These are phyloP conservation scores for Penicillium nucicola DNA, from an alignment of 495 filamentous ascomycete genomes.

Conservation along the genomic window DNA sequence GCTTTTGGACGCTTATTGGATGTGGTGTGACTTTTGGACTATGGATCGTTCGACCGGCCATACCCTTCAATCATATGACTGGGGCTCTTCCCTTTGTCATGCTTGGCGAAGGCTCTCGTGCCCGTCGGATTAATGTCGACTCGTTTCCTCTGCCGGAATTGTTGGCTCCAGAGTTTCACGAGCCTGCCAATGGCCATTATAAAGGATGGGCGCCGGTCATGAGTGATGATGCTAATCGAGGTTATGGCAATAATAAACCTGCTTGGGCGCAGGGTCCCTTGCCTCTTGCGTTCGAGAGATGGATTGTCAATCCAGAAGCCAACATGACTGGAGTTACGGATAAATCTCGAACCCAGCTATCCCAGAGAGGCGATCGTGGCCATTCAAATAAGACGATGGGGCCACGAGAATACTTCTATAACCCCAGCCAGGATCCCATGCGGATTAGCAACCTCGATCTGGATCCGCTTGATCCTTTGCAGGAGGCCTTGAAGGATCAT, in stretches of 20 bases:
- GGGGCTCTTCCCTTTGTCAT: slow-evolving; percentile 29
- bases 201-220: slow-evolving; percentile 18
- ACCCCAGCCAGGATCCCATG: slow-evolving; percentile 38
- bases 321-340: neutral
- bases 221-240: slow-evolving; percentile 3
- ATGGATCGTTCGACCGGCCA: slow-evolving; percentile 19
- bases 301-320: slow-evolving; percentile 4
- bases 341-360: neutral
- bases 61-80: slow-evolving; percentile 34
- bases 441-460: slow-evolving; percentile 41
- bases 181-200: slow-evolving; percentile 14
- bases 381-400: slow-evolving; percentile 1
- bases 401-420: slow-evolving; percentile 27
- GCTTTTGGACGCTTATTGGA: slow-evolving; percentile 6
- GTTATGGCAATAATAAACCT: slow-evolving; percentile 13
- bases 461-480: slow-evolving; percentile 27
- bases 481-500: slow-evolving; percentile 26
- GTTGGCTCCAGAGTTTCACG: slow-evolving; percentile 14
- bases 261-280: slow-evolving; percentile 16
- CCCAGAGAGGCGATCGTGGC: neutral
- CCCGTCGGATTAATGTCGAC: neutral
- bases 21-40: slow-evolving; percentile 2
- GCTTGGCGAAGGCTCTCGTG: slow-evolving; percentile 20
- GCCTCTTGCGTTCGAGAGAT: slow-evolving; percentile 20
- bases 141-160: slow-evolving; percentile 18